phyloP scores from a whole-genome alignment of 2,329 filamentous ascomycete species.

The Neofusicoccum parvum region DNA sequence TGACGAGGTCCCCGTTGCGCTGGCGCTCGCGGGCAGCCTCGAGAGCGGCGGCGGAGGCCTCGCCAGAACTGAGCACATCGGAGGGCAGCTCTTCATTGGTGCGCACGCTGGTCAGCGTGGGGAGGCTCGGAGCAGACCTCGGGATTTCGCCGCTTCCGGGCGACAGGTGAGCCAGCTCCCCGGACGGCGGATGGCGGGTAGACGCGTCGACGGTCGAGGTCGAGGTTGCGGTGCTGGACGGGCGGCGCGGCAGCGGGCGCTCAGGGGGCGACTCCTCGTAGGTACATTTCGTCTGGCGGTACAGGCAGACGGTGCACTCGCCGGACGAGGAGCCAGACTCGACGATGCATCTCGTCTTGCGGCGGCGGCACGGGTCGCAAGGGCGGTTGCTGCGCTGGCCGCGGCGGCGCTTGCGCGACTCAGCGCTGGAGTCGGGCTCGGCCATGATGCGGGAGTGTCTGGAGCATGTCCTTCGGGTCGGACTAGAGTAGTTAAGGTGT shows the following conservation, averaged over 20 bases:
- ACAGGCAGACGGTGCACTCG: conserved; percentile 21
- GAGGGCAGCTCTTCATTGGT: conserved; percentile 18
- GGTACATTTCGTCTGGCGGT: conserved; percentile 15
- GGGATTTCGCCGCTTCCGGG: conserved; percentile 3
- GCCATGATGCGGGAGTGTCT: not conserved
- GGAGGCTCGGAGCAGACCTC: conserved; percentile 6
- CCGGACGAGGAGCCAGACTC: conserved; percentile 3
- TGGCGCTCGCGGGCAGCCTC: conserved; percentile 15
- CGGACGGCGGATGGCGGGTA: not conserved
- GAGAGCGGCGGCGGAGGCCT: conserved; percentile 7
- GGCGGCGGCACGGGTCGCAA: conserved; percentile 23
- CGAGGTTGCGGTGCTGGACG: not conserved
- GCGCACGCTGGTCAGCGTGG: not conserved
- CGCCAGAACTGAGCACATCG: conserved; percentile 13
- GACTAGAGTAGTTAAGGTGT: not conserved
- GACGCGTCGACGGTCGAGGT: not conserved
- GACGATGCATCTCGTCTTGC: conserved; percentile 24
- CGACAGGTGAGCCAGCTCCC: conserved; percentile 2
- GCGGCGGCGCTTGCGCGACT: conserved; percentile 13
- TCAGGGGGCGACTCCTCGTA: conserved; percentile 13
- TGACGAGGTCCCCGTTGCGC: conserved; percentile 10
- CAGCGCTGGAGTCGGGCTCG: conserved; percentile 10
- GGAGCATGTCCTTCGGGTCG: not conserved
- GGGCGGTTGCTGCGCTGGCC: conserved; percentile 20
- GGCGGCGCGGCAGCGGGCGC: conserved; percentile 13